A percentile compares a stretch with the other conserved stretches of the same genome.
These are phyloP conservation scores for Lagenidium giganteum DNA, from an alignment of 352 stramenopile species.

Conservation along the genomic window DNA sequence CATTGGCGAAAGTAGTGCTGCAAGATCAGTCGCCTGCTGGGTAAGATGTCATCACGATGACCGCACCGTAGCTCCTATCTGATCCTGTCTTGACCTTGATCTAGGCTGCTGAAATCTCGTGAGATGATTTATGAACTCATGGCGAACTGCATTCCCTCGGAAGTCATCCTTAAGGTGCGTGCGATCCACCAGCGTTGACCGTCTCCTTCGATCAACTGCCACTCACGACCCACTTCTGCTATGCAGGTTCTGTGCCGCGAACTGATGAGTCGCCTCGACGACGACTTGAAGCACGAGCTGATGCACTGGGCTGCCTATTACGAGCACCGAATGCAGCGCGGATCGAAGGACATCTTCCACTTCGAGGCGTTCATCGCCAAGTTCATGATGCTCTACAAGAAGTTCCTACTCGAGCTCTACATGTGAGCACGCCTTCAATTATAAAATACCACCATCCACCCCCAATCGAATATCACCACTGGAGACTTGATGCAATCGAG, in stretches of 20 bases:
- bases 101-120: conserved; percentile 87
- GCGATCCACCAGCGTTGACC: too few species aligned
- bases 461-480: too few species aligned
- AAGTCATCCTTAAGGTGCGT: conserved; percentile 95
- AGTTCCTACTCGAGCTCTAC: conserved; percentile 94
- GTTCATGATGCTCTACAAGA: conserved; percentile 99
- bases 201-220: too few species aligned
- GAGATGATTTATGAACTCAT: conserved; percentile 99
- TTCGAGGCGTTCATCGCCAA: conserved; percentile 99
- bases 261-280: conserved; percentile 93
- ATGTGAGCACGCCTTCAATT: too few species aligned
- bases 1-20: conserved; percentile 92
- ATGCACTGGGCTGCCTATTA: conserved; percentile 84
- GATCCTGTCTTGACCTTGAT: background rate
- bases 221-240: too few species aligned
- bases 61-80: too few species aligned
- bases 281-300: conserved; percentile 95
- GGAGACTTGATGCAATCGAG: too few species aligned
- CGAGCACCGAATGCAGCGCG: conserved; percentile 93
- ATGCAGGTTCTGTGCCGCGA: conserved; percentile 76
- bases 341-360: conserved; percentile 99
- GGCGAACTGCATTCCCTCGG: conserved; percentile 97
- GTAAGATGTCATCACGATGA: too few species aligned
- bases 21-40: conserved; percentile 93
- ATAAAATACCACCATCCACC: too few species aligned